Base-by-base conservation (phyloP, 2,329 filamentous ascomycete genomes). In the Torrubiella hemipterigena region DNA sequence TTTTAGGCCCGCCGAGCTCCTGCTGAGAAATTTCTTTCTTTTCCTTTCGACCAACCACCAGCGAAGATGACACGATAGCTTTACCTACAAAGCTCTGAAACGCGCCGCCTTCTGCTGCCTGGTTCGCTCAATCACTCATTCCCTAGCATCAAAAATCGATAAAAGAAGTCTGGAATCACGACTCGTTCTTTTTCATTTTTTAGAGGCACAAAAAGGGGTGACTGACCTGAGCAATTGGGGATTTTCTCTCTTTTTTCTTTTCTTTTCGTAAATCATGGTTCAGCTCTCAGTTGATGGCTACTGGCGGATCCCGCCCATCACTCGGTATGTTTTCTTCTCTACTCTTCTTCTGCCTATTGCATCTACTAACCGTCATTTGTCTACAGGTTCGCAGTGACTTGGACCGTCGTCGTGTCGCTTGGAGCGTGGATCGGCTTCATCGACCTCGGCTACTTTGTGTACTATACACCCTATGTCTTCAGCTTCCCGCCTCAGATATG, bases 381-480 rank as follows among this genome's bases (percentile, higher is more conserved):
- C 39, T n/a, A n/a, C n/a, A n/a, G n/a, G n/a, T n/a, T n/a, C n/a
- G n/a, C n/a, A n/a, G n/a, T n/a, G n/a, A n/a, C n/a, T n/a, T n/a
- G n/a, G n/a, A n/a, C n/a, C n/a, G n/a, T n/a, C n/a, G 48, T 65
- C 33, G 61, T 77, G 27, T 84, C 80, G 13, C 49, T 73, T 24
- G 56, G 72, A 20, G 63, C 77, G 24, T 64, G 77, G 46, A 58
- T 70, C 27, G 57, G 65, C 14, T 34, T 82, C 11, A 41, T 83
- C 35, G 57, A 54, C 23, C 51, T 54, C 15, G 50, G 54, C 34
- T 59, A 58, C 47, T 59, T 80, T 42, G 42, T 73, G 35, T 81
- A 73, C 48, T 52, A 65, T 32, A 50, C 55, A 6, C 52, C 59
- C 12, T 56, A 52, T 36, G 50, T 83, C 30, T 69, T 75, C 49